Evolutionary conservation across 2,329 filamentous ascomycete species (phyloP).

Genomic region (Cytospora leucostoma): DNA sequence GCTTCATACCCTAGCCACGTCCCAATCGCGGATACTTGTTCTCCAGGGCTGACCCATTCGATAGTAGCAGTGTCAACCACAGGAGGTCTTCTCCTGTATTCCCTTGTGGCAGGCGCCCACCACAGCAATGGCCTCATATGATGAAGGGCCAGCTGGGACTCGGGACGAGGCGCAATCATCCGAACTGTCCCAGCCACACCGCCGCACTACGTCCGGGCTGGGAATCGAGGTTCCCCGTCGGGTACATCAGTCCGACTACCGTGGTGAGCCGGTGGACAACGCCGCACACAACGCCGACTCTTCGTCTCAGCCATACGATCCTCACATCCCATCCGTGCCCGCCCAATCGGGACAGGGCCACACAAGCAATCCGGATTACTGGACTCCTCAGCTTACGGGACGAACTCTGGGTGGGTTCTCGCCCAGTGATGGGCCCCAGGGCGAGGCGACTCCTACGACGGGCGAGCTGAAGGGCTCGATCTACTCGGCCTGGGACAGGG

Average conservation of each 20-base stretch:
- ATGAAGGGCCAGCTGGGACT: neutral
- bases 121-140: neutral
- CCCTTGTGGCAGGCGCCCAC: neutral
- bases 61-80: neutral
- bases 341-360: neutral
- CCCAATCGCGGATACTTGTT: neutral
- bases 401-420: slow-evolving; percentile 4
- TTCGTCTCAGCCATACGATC: slow-evolving; percentile 16
- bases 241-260: slow-evolving; percentile 14
- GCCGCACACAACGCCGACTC: slow-evolving; percentile 14
- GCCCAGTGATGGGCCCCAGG: neutral
- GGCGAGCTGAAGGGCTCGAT: slow-evolving; percentile 19
- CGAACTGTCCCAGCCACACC: slow-evolving; percentile 1
- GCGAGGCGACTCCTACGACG: neutral
- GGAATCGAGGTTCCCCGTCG: slow-evolving; percentile 17
- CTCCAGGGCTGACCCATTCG: neutral
- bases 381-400: slow-evolving; percentile 6
- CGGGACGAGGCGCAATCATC: neutral
- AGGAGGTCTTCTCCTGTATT: neutral
- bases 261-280: slow-evolving; percentile 15
- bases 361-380: neutral
- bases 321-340: neutral
- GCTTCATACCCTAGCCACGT: neutral
- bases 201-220: slow-evolving; percentile 2
- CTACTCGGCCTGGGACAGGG: slow-evolving; percentile 25